Conservation (phyloP, 2,329 filamentous ascomycete species). For the Aspergillus pseudoviridinutans region DNA sequence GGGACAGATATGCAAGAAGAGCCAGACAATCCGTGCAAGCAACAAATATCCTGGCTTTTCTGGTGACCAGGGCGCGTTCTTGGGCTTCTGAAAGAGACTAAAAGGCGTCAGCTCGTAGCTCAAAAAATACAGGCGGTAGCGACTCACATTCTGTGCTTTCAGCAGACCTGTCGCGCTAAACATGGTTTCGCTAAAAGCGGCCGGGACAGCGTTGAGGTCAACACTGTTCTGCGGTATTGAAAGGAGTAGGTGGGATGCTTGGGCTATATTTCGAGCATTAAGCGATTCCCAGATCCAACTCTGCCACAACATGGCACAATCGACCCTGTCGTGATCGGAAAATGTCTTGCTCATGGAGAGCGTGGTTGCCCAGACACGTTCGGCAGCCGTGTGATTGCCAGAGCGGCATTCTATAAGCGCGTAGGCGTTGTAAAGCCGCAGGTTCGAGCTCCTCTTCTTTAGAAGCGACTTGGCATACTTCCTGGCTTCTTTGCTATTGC, state of each 20-base stretch:
- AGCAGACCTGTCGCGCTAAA: slow-evolving; percentile 34
- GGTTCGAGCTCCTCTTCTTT: slow-evolving; percentile 61
- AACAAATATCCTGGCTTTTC: slow-evolving; percentile 47
- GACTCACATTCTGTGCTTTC: slow-evolving; percentile 38
- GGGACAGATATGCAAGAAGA: slow-evolving; percentile 64
- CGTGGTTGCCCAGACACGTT: slow-evolving; percentile 64
- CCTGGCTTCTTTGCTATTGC: slow-evolving; percentile 54
- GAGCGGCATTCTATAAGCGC: slow-evolving; percentile 65
- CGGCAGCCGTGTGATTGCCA: slow-evolving; percentile 55
- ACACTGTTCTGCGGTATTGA: slow-evolving; percentile 35
- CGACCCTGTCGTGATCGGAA: slow-evolving; percentile 28
- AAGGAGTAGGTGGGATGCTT: slow-evolving; percentile 38
- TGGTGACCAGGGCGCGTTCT: slow-evolving; percentile 54
- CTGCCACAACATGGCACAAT: slow-evolving; percentile 51
- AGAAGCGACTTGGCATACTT: slow-evolving; percentile 71
- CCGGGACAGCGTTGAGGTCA: slow-evolving; percentile 27
- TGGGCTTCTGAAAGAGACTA: slow-evolving; percentile 53
- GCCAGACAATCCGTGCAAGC: slow-evolving; percentile 59
- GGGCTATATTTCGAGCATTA: slow-evolving; percentile 32
- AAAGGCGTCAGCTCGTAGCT: slow-evolving; percentile 46
- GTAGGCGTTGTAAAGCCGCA: slow-evolving; percentile 74
- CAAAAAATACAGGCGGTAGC: neutral
- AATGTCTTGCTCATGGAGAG: slow-evolving; percentile 54
- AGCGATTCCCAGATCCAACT: slow-evolving; percentile 68
- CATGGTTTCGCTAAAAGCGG: slow-evolving; percentile 9